Evolutionary conservation across 2,329 filamentous ascomycete genomes (phyloP).

Genomic region (Alternaria incomplexa): DNA sequence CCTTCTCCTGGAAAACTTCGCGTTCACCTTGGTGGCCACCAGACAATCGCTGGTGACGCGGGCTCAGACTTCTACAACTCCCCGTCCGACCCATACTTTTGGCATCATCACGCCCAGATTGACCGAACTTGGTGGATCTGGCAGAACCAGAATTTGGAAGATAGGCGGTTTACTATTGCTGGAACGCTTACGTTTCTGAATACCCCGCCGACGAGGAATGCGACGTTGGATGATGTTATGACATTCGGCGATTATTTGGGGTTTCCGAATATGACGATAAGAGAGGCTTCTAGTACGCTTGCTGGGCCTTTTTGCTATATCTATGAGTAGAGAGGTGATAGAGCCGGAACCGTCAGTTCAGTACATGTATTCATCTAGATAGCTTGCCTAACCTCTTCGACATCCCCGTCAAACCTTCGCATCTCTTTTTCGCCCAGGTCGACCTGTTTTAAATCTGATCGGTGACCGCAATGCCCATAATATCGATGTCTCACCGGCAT

Average conservation of each 20-base stretch:
- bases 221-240: conserved; percentile 54
- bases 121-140: conserved; percentile 59
- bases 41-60: conserved; percentile 23
- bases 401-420: not conserved
- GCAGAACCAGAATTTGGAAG: conserved; percentile 53
- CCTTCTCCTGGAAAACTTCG: conserved; percentile 38
- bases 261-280: conserved; percentile 36
- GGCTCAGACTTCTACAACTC: conserved; percentile 51
- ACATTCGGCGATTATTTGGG: conserved; percentile 46
- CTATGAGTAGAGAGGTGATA: conserved; percentile 31
- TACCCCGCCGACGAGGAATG: conserved; percentile 51
- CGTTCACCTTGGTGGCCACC: conserved; percentile 56
- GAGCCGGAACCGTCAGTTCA: not conserved
- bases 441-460: not conserved
- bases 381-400: not conserved
- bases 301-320: conserved; percentile 55
- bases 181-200: conserved; percentile 56
- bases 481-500: not conserved
- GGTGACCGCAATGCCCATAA: not conserved
- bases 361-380: not conserved
- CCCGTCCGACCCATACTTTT: conserved; percentile 56
- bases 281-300: conserved; percentile 50
- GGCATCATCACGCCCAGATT: conserved; percentile 55
- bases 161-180: conserved; percentile 47
- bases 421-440: not conserved